Base-by-base conservation (phyloP, 495 filamentous ascomycete species). In the Penicillium herquei region DNA sequence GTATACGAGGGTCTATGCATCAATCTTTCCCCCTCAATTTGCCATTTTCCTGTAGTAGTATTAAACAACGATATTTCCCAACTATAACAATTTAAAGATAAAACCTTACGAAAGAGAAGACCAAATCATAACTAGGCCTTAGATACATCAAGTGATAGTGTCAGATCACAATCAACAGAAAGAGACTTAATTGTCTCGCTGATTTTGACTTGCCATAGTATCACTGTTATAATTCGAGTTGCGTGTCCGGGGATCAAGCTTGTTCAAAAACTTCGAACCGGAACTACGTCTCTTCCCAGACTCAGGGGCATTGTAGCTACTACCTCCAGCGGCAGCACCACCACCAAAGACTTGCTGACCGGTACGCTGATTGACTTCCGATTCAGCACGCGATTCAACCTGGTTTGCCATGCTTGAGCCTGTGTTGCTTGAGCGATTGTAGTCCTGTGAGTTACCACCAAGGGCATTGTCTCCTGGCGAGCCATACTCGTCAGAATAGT, bases 191-290 rank as follows among this genome's bases (percentile, higher is more conserved):
- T 39, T 39, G 50, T 55, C 55, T 5, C 59, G 59, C 43, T 62
- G 59, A 26, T 55, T 47, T 13, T 62, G 59, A 26, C 55, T 47
- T 13, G 33, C 17, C 13, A 21, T 37, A 49, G 58, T 13, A 43
- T 44, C 47, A 10, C 21, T 14, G 18, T 51, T 42, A 21, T 62
- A 62, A 17, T 62, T 55, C 11, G 59, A 62, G 18, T 48, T 62
- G 10, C 39, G 51, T 14, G 71, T 68, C 1, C 70, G 63, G 11
- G 73, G 71, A 51, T 80, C 77, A 59, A 51, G 59, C 55, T 81
- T 80, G 65, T 84, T 84, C 39, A 78, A 69, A 12, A 82, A 37
- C 62, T 80, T 76, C 46, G 71, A 59, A 35, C 71, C 73, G 14
- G 65, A 58, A 46, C 57, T 57, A 31, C 62, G 34, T 54, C 56